Evolutionary conservation across 805 yeast genomes (phyloP), one percentile per base, ranked within the genome.

Genomic region (Metschnikowia lochheadii): DNA sequence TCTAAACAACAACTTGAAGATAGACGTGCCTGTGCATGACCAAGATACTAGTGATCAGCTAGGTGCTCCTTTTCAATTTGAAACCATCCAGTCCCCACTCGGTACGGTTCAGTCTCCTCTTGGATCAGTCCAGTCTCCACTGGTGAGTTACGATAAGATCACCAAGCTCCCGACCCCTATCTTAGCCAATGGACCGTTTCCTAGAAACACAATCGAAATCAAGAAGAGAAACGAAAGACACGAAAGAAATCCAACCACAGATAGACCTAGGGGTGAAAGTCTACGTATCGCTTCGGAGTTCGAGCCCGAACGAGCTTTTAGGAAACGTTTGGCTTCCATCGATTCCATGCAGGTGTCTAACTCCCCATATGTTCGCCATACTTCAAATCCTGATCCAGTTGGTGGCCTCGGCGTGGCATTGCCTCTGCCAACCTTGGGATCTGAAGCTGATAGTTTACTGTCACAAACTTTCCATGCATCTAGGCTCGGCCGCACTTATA

Each of bases 151-250:
- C 54, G 72, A 69, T 39, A 61, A 63, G 11, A 63, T 76, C 14
- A 67, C 78, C 1, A 77, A 70, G 45, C 60, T 77, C 17, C 82
- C 82, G 2, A 75, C 81, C 0, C 82, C 82, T 1, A 58, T 76
- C 17, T 18, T 57, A 42, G 41, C 48, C 45, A 47, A 34, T 36
- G 60, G 56, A 26, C 46, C 46, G 7, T 58, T 54, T 40, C 40
- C 48, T 7, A 18, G 15, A 20, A 7, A 23, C 34, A 29, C 35
- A 6, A 35, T 57, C 26, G 56, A 48, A 18, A 21, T 56, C 17
- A 53, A 49, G 38, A 56, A 56, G 20, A 35, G 46, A 43, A n/a
- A 43, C 40, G 38, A 43, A 10, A 39, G 39, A 5, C 42, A 20
- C 29, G 42, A 34, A 21, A 39, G 34, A 10, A 26, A 8, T 5